Conservation (phyloP, 306 rosid species). For the Castanea mollissima region DNA sequence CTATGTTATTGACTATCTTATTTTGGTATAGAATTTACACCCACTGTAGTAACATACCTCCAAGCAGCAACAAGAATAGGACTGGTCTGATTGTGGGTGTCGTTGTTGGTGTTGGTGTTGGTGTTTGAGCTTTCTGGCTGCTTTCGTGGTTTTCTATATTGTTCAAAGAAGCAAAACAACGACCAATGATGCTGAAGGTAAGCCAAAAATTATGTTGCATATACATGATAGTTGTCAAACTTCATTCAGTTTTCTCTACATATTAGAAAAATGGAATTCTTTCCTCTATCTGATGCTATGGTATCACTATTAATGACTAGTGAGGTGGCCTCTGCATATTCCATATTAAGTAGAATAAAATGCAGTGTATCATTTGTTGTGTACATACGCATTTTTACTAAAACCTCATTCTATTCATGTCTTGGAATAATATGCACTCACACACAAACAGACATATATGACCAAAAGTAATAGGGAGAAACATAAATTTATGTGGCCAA, state of each 20-base stretch:
- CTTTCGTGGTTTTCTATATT: too few relatives aligned
- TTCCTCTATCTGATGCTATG: neutral
- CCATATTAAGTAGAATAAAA: neutral
- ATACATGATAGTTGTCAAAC: neutral
- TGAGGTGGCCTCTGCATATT: neutral
- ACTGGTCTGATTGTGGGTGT: too few relatives aligned
- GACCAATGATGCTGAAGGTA: too few relatives aligned
- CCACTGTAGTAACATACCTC: too few relatives aligned
- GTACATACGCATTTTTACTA: neutral
- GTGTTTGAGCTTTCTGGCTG: too few relatives aligned
- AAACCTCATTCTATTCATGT: neutral
- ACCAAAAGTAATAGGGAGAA: neutral
- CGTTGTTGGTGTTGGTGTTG: too few relatives aligned
- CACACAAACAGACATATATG: too few relatives aligned
- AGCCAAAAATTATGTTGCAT: neutral
- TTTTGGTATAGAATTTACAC: too few relatives aligned
- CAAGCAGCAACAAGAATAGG: too few relatives aligned
- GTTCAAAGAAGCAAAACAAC: too few relatives aligned
- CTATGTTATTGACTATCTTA: too few relatives aligned
- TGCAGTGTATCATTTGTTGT: neutral
- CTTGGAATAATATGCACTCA: neutral
- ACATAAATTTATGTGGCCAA: neutral
- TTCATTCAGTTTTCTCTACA: neutral
- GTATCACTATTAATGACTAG: too few relatives aligned
- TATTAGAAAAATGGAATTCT: neutral